phyloP scores from a whole-genome alignment of 192 early-diverging fungal species.

The Coemansia sp. region DNA sequence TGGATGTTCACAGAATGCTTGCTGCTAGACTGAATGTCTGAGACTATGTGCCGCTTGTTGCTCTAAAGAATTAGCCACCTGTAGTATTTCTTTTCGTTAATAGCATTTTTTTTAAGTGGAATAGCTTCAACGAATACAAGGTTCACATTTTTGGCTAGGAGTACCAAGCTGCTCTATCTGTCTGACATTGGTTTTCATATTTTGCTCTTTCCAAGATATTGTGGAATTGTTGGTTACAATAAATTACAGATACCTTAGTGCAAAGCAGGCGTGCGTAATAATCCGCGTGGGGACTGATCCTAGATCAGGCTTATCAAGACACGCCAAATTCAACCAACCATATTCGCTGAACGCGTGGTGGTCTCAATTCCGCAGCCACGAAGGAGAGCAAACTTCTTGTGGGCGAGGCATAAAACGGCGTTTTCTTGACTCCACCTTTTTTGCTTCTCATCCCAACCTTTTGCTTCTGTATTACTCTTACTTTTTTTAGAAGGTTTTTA shows the following conservation, averaged over 20 bases:
- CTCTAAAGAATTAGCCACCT: not conserved
- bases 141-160: too few species aligned
- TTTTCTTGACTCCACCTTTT: not conserved
- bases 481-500: not conserved
- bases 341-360: not conserved
- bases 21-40: conserved; percentile 15
- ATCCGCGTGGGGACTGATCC: not conserved
- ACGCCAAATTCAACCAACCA: not conserved
- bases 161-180: not conserved
- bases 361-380: conserved; percentile 14
- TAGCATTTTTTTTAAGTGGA: not conserved
- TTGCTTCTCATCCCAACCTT: conserved; percentile 7
- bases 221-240: not conserved
- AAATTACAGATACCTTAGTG: not conserved
- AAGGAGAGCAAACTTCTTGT: not conserved
- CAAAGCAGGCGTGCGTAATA: too few species aligned
- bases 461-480: conserved; percentile 9
- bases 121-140: too few species aligned
- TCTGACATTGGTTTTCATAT: not conserved
- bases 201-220: not conserved
- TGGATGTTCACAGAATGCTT: conserved; percentile 33
- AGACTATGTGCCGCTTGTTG: not conserved
- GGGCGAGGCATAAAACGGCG: not conserved
- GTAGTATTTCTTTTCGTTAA: not conserved
- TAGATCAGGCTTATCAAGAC: conserved; percentile 3